These are phyloP conservation scores for Avena eriantha DNA, from an alignment of 176 grass and related monocot species.

Conservation along the genomic window DNA sequence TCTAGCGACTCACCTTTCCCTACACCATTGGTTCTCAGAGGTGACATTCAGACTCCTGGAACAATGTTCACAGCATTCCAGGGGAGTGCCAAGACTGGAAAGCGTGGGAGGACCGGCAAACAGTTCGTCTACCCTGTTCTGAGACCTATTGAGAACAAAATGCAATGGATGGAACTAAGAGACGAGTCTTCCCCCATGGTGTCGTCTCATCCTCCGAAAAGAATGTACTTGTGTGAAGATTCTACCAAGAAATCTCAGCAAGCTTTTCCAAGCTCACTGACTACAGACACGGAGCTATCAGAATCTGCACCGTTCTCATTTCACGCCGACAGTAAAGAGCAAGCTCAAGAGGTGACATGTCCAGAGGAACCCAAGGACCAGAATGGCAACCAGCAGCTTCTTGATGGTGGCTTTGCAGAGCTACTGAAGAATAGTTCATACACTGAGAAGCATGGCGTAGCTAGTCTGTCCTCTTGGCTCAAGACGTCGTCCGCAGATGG, in stretches of 20 bases:
- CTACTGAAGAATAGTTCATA: slow-evolving; percentile 30
- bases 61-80: slow-evolving; percentile 51
- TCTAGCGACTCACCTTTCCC: slow-evolving; percentile 66
- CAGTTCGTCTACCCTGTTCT: slow-evolving; percentile 75
- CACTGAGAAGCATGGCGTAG: slow-evolving; percentile 42
- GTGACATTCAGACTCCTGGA: slow-evolving; percentile 74
- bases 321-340: neutral
- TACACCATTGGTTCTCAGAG: slow-evolving; percentile 67
- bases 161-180: slow-evolving; percentile 40
- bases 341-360: slow-evolving; percentile 20
- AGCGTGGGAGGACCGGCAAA: slow-evolving; percentile 46
- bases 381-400: neutral
- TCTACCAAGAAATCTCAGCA: slow-evolving; percentile 34
- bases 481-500: slow-evolving; percentile 45
- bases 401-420: slow-evolving; percentile 29
- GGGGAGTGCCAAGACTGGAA: slow-evolving; percentile 47
- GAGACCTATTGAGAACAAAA: slow-evolving; percentile 59
- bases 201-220: slow-evolving; percentile 28
- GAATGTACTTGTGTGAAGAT: slow-evolving; percentile 35
- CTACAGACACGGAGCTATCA: neutral
- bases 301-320: slow-evolving; percentile 26
- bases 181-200: slow-evolving; percentile 24
- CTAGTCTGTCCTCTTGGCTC: slow-evolving; percentile 64
- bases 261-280: neutral
- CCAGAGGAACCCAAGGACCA: slow-evolving; percentile 30